Evolutionary conservation across 2,329 filamentous ascomycete genomes (phyloP).

Genomic region (Colletotrichum trifolii): DNA sequence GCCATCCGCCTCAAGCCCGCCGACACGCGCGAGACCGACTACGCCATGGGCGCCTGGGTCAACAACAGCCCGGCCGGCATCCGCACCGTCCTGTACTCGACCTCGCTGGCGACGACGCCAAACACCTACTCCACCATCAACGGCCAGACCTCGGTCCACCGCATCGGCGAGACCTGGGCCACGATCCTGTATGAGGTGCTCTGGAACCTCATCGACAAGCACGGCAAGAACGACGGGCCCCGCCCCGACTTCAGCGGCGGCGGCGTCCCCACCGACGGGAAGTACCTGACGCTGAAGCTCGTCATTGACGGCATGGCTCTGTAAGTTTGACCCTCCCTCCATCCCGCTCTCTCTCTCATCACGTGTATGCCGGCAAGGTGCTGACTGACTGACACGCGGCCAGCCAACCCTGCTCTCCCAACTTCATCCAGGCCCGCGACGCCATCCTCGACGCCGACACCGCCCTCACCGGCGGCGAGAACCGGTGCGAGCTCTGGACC

Average conservation of each 20-base stretch:
- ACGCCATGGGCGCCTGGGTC: conserved; percentile 63
- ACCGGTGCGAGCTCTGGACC: conserved; percentile 64
- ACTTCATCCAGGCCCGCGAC: conserved; percentile 62
- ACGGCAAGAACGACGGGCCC: conserved; percentile 59
- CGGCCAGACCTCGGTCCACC: conserved; percentile 53
- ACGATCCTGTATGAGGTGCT: conserved; percentile 65
- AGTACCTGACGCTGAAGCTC: conserved; percentile 63
- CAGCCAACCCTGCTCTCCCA: conserved; percentile 66
- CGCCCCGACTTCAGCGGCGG: conserved; percentile 53
- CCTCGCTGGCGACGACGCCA: conserved; percentile 59
- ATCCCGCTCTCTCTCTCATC: no score
- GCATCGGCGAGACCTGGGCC: conserved; percentile 63
- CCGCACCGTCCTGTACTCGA: conserved; percentile 63
- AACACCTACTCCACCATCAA: conserved; percentile 60
- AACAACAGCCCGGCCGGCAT: conserved; percentile 56
- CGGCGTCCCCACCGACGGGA: conserved; percentile 63
- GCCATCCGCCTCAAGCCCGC: conserved; percentile 58
- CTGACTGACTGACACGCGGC: background rate
- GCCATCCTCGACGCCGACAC: conserved; percentile 67
- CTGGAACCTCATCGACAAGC: conserved; percentile 68
- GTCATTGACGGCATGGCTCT: conserved; percentile 63
- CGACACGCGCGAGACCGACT: conserved; percentile 59
- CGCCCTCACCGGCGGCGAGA: conserved; percentile 61
- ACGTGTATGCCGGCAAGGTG: background rate
- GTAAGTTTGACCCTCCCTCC: conserved; percentile 37